Evolutionary conservation across 1,284 basidiomycete genomes (phyloP).

Genomic region (Austroboletus rostrupii): DNA sequence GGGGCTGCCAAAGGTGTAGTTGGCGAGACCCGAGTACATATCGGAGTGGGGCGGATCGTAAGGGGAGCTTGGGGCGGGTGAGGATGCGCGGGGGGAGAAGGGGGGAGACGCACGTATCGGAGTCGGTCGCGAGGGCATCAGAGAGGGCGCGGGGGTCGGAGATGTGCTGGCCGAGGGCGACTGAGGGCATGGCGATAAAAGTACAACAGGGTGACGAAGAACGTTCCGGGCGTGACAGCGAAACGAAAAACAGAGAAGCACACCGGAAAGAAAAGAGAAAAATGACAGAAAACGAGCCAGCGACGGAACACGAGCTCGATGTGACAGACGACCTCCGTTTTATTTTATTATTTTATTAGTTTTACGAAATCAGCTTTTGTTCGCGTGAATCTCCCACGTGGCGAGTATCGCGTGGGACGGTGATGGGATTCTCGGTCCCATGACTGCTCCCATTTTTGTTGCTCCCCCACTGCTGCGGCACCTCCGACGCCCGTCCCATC

Average conservation of each 20-base stretch:
- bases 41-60: slow-evolving; percentile 1
- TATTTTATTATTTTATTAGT: slow-evolving; percentile 7
- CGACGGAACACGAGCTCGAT: background rate
- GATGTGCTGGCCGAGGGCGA: slow-evolving; percentile 26
- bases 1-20: slow-evolving; percentile 26
- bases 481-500: background rate
- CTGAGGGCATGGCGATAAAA: slow-evolving; percentile 14
- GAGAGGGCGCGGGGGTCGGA: slow-evolving; percentile 29
- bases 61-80: background rate
- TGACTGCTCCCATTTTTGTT: background rate
- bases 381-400: slow-evolving; percentile 22
- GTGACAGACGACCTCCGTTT: background rate
- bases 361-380: slow-evolving; percentile 6
- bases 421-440: background rate
- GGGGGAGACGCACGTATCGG: slow-evolving; percentile 4
- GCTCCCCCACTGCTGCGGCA: too few species aligned
- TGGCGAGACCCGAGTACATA: slow-evolving; percentile 27
- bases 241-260: background rate
- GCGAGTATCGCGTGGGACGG: slow-evolving; percentile 19
- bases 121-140: slow-evolving; percentile 22
- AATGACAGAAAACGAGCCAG: background rate
- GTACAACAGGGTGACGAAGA: slow-evolving; percentile 9
- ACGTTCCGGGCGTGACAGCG: background rate
- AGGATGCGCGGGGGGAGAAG: background rate
- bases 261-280: background rate